Evolutionary conservation across 768 basidiomycete species (phyloP).

Genomic region (Strobilomyces echinocephalus): DNA sequence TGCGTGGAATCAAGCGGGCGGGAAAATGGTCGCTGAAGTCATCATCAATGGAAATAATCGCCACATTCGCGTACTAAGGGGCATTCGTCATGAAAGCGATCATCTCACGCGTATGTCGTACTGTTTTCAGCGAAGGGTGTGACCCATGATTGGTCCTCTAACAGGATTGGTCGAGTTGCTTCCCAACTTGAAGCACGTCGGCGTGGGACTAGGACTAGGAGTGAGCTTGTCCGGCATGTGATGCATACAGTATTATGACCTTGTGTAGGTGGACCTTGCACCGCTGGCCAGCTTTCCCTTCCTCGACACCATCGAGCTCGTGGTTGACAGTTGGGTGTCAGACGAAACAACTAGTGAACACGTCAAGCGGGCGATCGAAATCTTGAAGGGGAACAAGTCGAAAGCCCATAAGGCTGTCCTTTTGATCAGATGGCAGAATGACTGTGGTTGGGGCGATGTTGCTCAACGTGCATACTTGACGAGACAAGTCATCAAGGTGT

Average conservation of each 20-base stretch:
- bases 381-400: no score
- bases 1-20: constrained; percentile 4
- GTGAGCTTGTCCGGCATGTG: neutral
- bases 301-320: constrained; percentile 4
- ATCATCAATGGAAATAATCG: neutral
- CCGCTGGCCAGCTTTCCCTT: neutral
- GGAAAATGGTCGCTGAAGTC: constrained; percentile 2
- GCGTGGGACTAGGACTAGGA: neutral
- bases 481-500: constrained; percentile 2
- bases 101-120: neutral
- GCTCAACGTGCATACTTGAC: neutral
- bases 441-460: neutral
- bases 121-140: constrained; percentile 3
- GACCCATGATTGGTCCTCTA: neutral
- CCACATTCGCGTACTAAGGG: constrained; percentile 4
- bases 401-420: neutral
- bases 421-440: neutral
- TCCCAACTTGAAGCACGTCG: constrained; percentile 6
- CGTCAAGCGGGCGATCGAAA: neutral
- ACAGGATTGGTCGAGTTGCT: constrained; percentile 6
- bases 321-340: neutral
- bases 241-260: neutral
- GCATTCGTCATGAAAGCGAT: neutral
- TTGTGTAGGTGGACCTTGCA: neutral
- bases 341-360: neutral